Evolutionary conservation across 2,329 filamentous ascomycete species (phyloP), one percentile per base, ranked within the genome.

Genomic region (Ceratocystis cacaofunesta): DNA sequence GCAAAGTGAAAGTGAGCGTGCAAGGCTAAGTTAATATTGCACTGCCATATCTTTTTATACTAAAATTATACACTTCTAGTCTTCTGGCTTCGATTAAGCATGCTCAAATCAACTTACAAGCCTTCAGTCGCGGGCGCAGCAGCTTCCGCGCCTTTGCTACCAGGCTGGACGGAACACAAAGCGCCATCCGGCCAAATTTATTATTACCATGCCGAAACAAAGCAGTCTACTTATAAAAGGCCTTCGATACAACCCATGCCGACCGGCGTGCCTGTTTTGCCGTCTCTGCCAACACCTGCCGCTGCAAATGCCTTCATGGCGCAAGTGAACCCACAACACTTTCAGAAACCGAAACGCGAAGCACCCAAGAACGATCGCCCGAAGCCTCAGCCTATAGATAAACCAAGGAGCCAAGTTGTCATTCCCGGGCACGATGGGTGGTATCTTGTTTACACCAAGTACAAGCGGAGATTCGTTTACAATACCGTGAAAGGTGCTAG

Each of bases 91-190:
- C 36, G 10, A 41, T 41, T 2, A 41, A 41, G 10, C 10, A 90
- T 90, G 87, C 78, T 92, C 61, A 90, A 85, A 72, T 89, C 87
- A 22, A 92, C 89, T n/a, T 85, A 92, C 75, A 84, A 82, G 68
- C 80, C 84, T 25, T 80, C 82, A 8, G 70, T 76, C 60, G 73
- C 74, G 65, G 67, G 76, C 6, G 70, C 70, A 19, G 73, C 76
- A 8, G 62, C 57, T 5, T 60, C 50, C 46, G 79, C 83, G 58
- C 84, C 88, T 44, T 79, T 96, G 0, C 87, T 86, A 32, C 80
- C 86, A 55, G 91, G 90, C 69, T 96, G 92, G 92, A 90, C 88
- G n/a, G 89, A 95, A 75, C 91, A 96, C 76, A 92, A 86, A 75
- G 90, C 92, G 63, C 92, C 91, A 5, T 87, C 87, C 62, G 90